A percentile compares a stretch with the other conserved stretches of the same genome.
These are phyloP conservation scores for Phytophthora macrochlamydospora DNA, from an alignment of 352 stramenopile genomes.

Conservation along the genomic window DNA sequence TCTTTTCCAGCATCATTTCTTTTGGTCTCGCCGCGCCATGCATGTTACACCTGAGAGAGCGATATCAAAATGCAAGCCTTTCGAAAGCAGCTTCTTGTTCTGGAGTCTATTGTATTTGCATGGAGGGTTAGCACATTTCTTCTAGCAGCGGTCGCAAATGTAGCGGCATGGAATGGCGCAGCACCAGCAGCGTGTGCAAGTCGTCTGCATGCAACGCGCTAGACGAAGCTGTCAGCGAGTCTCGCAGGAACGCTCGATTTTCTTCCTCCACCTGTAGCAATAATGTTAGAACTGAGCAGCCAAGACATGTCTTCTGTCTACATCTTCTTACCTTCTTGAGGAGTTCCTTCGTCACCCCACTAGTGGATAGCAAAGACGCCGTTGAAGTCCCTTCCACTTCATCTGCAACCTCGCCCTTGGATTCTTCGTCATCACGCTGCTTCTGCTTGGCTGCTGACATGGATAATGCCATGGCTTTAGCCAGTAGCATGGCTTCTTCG, in stretches of 20 bases:
- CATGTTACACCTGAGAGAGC: constrained; percentile 18
- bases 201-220: constrained; percentile 67
- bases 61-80: constrained; percentile 19
- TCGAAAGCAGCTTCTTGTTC: constrained; percentile 10
- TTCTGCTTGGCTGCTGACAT: constrained; percentile 78
- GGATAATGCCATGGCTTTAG: constrained; percentile 88
- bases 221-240: constrained; percentile 52
- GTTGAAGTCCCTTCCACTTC: constrained; percentile 15
- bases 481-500: constrained; percentile 87
- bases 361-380: constrained; percentile 17
- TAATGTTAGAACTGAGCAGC: background rate
- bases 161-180: constrained; percentile 55
- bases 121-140: constrained; percentile 27
- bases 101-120: constrained; percentile 15
- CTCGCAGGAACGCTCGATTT: constrained; percentile 62
- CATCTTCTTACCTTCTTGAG: constrained; percentile 57
- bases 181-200: constrained; percentile 62
- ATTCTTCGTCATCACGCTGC: constrained; percentile 44
- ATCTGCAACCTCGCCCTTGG: constrained; percentile 32
- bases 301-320: background rate
- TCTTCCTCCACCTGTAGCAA: constrained; percentile 65
- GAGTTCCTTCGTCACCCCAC: constrained; percentile 45
- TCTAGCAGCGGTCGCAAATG: constrained; percentile 46
- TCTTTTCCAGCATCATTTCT: constrained; percentile 7
- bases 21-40: constrained; percentile 10